Percentiles rank a stretch among this genome's conserved stretches.
Conservation (phyloP, 768 basidiomycete genomes). For the Fomitopsis pulvina region DNA sequence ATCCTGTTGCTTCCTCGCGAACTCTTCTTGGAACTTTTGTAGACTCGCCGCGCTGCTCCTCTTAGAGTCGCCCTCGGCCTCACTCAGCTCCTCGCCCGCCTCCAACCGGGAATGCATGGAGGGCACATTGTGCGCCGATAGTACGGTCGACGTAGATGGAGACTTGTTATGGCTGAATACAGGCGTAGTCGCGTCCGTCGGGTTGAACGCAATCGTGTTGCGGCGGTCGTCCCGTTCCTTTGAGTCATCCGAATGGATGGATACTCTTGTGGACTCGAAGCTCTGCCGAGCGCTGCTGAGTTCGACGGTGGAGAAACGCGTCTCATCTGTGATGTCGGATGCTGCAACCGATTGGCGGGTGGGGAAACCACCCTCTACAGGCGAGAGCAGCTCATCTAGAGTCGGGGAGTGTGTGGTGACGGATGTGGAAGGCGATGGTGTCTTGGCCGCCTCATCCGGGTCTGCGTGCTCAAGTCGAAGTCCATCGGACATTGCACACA, state of each 20-base stretch:
- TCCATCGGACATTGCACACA: not conserved
- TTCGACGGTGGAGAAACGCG: constrained; percentile 46
- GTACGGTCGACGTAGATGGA: constrained; percentile 51
- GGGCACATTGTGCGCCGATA: constrained; percentile 43
- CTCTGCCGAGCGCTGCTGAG: constrained; percentile 31
- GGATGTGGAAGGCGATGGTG: constrained; percentile 8
- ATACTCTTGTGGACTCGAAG: constrained; percentile 21
- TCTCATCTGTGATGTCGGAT: constrained; percentile 59
- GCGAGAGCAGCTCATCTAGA: constrained; percentile 26
- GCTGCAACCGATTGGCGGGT: constrained; percentile 39
- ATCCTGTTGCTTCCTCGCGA: constrained; percentile 59
- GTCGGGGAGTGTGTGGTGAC: constrained; percentile 8
- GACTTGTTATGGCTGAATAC: constrained; percentile 50
- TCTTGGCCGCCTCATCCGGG: not conserved
- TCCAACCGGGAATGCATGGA: constrained; percentile 52
- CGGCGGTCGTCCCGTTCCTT: constrained; percentile 20
- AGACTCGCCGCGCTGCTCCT: constrained; percentile 57
- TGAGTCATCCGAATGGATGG: constrained; percentile 20
- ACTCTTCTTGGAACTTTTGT: constrained; percentile 71
- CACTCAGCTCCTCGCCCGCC: constrained; percentile 28
- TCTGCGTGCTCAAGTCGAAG: not conserved
- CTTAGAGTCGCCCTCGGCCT: constrained; percentile 31
- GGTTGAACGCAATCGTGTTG: constrained; percentile 21
- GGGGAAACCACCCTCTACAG: constrained; percentile 16
- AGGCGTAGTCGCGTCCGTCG: constrained; percentile 12